phyloP scores from a whole-genome alignment of 2,329 filamentous ascomycete genomes.

The Bisporella sp. region DNA sequence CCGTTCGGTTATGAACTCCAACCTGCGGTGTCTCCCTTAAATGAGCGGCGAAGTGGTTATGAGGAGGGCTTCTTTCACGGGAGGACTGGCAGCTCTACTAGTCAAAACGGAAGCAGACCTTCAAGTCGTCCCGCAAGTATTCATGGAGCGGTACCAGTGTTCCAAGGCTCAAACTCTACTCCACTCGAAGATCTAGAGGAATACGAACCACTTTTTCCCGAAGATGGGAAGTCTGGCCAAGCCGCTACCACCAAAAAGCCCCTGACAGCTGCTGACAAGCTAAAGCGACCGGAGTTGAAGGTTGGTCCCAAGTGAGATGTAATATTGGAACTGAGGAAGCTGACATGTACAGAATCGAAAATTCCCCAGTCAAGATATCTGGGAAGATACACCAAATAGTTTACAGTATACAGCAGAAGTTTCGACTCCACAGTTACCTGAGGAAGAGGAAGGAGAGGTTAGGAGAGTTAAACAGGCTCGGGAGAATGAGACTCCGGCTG shows the following conservation, averaged over 20 bases:
- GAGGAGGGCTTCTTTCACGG: constrained; percentile 40
- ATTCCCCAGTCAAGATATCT: constrained; percentile 93
- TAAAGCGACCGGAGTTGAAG: constrained; percentile 47
- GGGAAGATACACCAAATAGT: constrained; percentile 92
- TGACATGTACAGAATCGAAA: constrained; percentile 40
- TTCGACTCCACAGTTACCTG: constrained; percentile 65
- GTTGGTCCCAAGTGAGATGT: not conserved
- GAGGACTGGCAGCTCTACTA: constrained; percentile 39
- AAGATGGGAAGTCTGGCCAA: constrained; percentile 50
- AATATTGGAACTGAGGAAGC: not conserved
- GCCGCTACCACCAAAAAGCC: constrained; percentile 38
- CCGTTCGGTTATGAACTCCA: constrained; percentile 61
- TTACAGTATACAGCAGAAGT: constrained; percentile 75
- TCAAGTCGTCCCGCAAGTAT: constrained; percentile 58
- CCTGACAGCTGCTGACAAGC: constrained; percentile 44
- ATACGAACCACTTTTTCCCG: constrained; percentile 92
- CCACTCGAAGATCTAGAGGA: constrained; percentile 84
- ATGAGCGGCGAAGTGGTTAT: constrained; percentile 53
- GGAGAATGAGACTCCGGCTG: constrained; percentile 44
- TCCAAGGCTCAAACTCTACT: constrained; percentile 44
- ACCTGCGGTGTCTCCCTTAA: constrained; percentile 73
- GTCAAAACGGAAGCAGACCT: constrained; percentile 34
- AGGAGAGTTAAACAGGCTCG: not conserved
- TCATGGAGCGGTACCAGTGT: constrained; percentile 47
- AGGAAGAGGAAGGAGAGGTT: constrained; percentile 28